phyloP scores from a whole-genome alignment of 257 asterid species.

The Solanum piurae region DNA sequence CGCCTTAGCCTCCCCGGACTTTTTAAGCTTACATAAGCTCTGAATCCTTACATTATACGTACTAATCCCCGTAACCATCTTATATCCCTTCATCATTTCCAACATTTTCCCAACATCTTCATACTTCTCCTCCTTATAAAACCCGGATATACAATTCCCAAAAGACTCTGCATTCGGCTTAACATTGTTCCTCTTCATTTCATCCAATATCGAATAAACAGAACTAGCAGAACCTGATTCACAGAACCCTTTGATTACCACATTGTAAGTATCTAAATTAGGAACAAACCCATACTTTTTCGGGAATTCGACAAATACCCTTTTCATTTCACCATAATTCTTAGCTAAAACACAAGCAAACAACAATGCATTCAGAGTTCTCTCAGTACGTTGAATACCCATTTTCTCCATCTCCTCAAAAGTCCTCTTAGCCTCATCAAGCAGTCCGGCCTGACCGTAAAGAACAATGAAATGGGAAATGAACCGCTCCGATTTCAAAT shows the following conservation, averaged over 20 bases:
- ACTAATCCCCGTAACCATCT: slow-evolving; percentile 30
- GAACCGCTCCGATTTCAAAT: slow-evolving; percentile 30
- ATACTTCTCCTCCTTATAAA: slow-evolving; percentile 53
- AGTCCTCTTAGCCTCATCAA: slow-evolving; percentile 39
- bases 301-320: slow-evolving; percentile 56
- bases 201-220: slow-evolving; percentile 53
- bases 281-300: slow-evolving; percentile 42
- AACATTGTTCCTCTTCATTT: slow-evolving; percentile 57
- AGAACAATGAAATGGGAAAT: slow-evolving; percentile 48
- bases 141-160: slow-evolving; percentile 46
- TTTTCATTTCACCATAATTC: slow-evolving; percentile 48
- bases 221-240: slow-evolving; percentile 44
- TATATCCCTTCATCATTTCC: slow-evolving; percentile 49
- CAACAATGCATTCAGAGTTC: slow-evolving; percentile 55
- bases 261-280: slow-evolving; percentile 58
- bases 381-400: slow-evolving; percentile 36
- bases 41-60: slow-evolving; percentile 57
- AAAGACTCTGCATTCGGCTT: slow-evolving; percentile 47
- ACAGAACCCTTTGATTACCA: slow-evolving; percentile 60
- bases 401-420: slow-evolving; percentile 55
- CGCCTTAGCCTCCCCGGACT: slow-evolving; percentile 67
- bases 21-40: slow-evolving; percentile 63
- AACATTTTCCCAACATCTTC: slow-evolving; percentile 57
- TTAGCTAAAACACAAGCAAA: slow-evolving; percentile 50
- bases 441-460: slow-evolving; percentile 66